phyloP scores from a whole-genome alignment of 2,329 filamentous ascomycete species.

The Ceratocystis diversiconidia region DNA sequence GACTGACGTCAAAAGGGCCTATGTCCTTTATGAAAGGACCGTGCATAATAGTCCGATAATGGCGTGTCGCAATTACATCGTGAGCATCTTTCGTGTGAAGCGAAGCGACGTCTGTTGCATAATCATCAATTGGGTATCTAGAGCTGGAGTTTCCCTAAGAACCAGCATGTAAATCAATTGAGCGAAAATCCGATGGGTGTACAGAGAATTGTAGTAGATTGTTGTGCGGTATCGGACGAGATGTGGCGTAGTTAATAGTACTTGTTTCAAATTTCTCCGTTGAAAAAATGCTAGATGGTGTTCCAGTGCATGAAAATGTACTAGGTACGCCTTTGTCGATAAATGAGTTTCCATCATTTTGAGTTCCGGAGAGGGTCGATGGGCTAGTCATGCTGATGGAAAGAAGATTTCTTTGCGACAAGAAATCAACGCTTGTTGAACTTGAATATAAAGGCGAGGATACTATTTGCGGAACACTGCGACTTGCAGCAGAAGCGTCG shows the following conservation, averaged over 20 bases:
- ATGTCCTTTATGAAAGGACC: not conserved
- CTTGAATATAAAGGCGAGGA: not conserved
- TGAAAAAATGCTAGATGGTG: not conserved
- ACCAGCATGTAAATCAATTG: not conserved
- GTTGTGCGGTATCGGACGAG: not conserved
- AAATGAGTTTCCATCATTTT: not conserved
- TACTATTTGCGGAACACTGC: conserved; percentile 2
- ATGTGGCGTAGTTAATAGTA: too few relatives aligned
- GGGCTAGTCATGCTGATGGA: not conserved
- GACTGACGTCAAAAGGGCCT: not conserved
- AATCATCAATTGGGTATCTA: not conserved
- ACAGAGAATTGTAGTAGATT: not conserved
- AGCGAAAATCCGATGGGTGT: not conserved
- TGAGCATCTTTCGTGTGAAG: not conserved
- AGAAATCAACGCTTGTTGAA: conserved; percentile 16
- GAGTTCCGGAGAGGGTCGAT: not conserved
- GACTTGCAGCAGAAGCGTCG: conserved; percentile 11
- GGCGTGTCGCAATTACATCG: not conserved
- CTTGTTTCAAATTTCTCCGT: not conserved
- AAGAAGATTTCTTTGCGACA: conserved; percentile 7
- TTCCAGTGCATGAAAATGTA: not conserved
- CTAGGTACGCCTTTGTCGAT: not conserved
- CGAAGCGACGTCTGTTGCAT: too few relatives aligned
- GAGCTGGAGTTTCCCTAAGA: not conserved
- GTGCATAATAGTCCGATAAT: not conserved